Evolutionary conservation across 345 rosid species (phyloP).

Genomic region (Arabidopsis arenosa): DNA sequence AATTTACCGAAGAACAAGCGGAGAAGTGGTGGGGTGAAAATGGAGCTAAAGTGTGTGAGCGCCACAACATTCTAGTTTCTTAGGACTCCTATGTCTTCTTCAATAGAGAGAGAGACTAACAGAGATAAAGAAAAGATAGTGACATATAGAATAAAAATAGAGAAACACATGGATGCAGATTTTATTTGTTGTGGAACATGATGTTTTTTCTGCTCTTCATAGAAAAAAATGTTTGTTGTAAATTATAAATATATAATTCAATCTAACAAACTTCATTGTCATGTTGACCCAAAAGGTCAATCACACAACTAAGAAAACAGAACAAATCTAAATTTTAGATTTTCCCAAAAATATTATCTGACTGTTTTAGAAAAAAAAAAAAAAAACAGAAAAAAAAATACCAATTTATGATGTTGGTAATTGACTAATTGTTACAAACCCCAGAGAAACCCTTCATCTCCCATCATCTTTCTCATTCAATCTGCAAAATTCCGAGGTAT

Average conservation of each 20-base stretch:
- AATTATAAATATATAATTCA: not conserved
- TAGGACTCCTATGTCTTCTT: constrained; percentile 19
- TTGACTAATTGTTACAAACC: not conserved
- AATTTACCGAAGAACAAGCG: constrained; percentile 75
- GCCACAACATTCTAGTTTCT: constrained; percentile 52
- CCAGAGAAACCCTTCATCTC: not conserved
- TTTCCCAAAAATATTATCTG: not conserved
- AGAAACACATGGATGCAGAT: constrained; percentile 16
- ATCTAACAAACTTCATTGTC: not conserved
- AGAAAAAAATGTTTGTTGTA: constrained; percentile 16
- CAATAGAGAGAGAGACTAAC: not conserved
- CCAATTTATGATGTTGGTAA: not conserved
- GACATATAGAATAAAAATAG: constrained; percentile 30
- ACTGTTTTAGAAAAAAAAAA: not conserved
- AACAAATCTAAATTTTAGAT: not conserved
- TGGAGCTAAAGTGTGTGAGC: constrained; percentile 64
- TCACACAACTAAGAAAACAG: not conserved
- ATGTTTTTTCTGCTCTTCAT: constrained; percentile 17
- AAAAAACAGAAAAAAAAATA: not conserved
- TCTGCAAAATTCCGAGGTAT: not conserved
- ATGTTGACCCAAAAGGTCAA: not conserved
- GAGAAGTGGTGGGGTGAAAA: constrained; percentile 95
- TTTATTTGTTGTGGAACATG: not conserved
- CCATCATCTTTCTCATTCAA: not conserved
- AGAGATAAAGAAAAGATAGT: constrained; percentile 23